Evolutionary conservation across 495 filamentous ascomycete genomes (phyloP).

Genomic region (Neurospora tetraspora): DNA sequence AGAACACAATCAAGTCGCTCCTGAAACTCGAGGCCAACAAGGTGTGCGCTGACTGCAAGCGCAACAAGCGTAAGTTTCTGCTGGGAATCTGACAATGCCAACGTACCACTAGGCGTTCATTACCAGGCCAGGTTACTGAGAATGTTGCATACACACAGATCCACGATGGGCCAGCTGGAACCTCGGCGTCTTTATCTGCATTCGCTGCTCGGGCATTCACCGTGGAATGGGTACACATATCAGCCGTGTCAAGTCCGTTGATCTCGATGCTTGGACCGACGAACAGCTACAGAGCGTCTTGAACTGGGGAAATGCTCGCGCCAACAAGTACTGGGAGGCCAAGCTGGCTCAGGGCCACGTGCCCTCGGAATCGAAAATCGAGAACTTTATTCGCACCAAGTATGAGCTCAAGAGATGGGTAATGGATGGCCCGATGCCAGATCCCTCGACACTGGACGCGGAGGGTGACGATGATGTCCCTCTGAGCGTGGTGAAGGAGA

Average conservation of each 20-base stretch:
- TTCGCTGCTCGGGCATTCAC: conserved; percentile 96
- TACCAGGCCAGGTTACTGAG: conserved; percentile 7
- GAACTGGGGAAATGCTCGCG: conserved; percentile 87
- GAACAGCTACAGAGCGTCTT: conserved; percentile 89
- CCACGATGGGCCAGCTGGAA: conserved; percentile 99
- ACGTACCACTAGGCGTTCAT: background rate
- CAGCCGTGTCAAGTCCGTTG: conserved; percentile 93
- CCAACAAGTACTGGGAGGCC: conserved; percentile 98
- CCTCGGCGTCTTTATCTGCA: conserved; percentile 90
- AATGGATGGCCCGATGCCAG: conserved; percentile 91
- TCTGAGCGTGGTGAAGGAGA: conserved; percentile 47
- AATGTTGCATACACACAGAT: conserved; percentile 39
- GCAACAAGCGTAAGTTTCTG: conserved; percentile 78
- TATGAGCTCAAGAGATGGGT: conserved; percentile 98
- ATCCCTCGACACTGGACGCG: conserved; percentile 73
- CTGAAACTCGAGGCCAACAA: conserved; percentile 92
- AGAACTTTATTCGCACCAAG: conserved; percentile 98
- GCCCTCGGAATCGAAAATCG: conserved; percentile 97
- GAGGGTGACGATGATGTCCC: conserved; percentile 78
- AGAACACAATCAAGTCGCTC: conserved; percentile 80
- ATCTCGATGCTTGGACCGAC: conserved; percentile 96
- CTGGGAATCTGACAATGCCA: background rate
- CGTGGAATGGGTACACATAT: conserved; percentile 98
- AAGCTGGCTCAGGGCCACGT: conserved; percentile 85
- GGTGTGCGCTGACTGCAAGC: conserved; percentile 95